Base-by-base conservation (phyloP, 1,284 basidiomycete genomes). In the Omphalotus olearius region DNA sequence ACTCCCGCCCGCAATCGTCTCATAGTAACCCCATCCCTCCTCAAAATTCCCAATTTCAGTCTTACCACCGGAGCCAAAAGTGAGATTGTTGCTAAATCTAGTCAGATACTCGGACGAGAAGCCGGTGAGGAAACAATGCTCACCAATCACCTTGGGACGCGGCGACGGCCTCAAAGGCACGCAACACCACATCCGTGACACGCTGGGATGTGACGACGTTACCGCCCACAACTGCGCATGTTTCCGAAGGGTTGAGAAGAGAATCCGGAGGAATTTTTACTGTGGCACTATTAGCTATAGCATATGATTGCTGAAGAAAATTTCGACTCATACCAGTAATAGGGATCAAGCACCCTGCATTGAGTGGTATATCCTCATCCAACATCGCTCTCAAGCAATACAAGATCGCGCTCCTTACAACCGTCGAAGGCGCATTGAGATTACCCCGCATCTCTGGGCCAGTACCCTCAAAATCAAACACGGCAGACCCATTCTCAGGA, bases 401-500 rank as follows among this genome's bases (percentile, higher is more conserved):
- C 9, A 50, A 47, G 28, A 54, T 44, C n/a, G 52, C 52, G 26
- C 46, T 49, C 38, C 46, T 44, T 6, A 54, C 52, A 7, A 54
- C 48, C 18, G 52, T 44, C 6, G 48, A 36, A 18, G 51, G 51
- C 16, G 46, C 46, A 49, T 53, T 48, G 7, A 53, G 41, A 20
- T 53, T 53, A 33, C 52, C 40, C 11, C 47, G 36, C 20, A 37
- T 39, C 26, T 40, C 47, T 48, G 14, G 7, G 23, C 6, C 16
- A 46, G 16, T 50, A 30, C 49, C 48, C 33, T 45, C 49, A 26
- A 54, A 54, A 28, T 54, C 53, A 40, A 54, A 47, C 14, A 47
- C 26, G 11, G 53, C 48, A 17, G 44, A 39, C 20, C 53, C 53
- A 26, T 47, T 33, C 2, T 35, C 39, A 20, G 44, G 44, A 30